These are phyloP conservation scores for Hanseniaspora hatyaiensis DNA, from an alignment of 805 yeast genomes.

Conservation along the genomic window DNA sequence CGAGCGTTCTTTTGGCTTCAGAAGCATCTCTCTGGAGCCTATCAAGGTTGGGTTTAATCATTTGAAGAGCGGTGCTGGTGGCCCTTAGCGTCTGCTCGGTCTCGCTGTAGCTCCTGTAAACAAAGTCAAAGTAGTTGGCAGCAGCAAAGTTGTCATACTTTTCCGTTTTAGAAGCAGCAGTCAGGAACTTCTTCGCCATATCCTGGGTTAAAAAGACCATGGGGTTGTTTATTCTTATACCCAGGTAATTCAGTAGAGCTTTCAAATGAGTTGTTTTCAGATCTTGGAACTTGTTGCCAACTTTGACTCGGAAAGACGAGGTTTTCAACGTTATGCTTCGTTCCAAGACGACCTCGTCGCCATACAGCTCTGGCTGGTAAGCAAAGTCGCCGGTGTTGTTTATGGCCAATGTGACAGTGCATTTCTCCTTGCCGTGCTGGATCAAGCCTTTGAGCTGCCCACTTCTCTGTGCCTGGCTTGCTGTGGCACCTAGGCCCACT, in stretches of 20 bases:
- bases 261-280: slow-evolving; percentile 54
- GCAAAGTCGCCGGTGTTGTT: slow-evolving; percentile 57
- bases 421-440: slow-evolving; percentile 60
- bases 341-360: slow-evolving; percentile 57
- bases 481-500: slow-evolving; percentile 80
- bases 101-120: slow-evolving; percentile 33
- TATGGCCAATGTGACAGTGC: slow-evolving; percentile 54
- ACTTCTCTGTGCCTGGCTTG: slow-evolving; percentile 79
- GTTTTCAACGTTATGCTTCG: slow-evolving; percentile 45
- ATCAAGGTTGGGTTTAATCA: slow-evolving; percentile 32
- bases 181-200: slow-evolving; percentile 78
- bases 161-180: slow-evolving; percentile 57
- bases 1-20: slow-evolving; percentile 34
- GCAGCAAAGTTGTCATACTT: slow-evolving; percentile 54
- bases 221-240: slow-evolving; percentile 77
- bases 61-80: slow-evolving; percentile 33
- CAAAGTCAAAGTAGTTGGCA: slow-evolving; percentile 13
- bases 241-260: slow-evolving; percentile 55
- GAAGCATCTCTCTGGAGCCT: slow-evolving; percentile 33
- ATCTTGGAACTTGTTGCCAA: slow-evolving; percentile 40
- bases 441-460: slow-evolving; percentile 56
- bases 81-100: slow-evolving; percentile 30
- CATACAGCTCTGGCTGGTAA: slow-evolving; percentile 52
- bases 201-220: slow-evolving; percentile 89
- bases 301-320: slow-evolving; percentile 43